Evolutionary conservation across 2,329 filamentous ascomycete genomes (phyloP), one percentile per base, ranked within the genome.

Genomic region (Exophiala calicioides): DNA sequence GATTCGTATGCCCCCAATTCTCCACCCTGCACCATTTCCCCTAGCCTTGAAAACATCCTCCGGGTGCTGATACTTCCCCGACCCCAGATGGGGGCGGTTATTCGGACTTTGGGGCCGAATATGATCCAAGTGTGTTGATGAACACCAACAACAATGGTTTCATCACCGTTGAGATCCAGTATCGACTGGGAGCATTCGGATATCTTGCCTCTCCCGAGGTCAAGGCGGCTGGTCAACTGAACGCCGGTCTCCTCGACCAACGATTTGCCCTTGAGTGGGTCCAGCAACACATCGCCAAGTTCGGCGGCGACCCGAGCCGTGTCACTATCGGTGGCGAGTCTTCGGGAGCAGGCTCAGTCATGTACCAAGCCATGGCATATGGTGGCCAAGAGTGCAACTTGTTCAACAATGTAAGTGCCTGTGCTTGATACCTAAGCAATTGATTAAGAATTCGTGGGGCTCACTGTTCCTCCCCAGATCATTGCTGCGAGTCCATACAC

Each of bases 211-310:
- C 69, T 34, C 67, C 69, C 13, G 72, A 61, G 15, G 64, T 74
- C 32, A 65, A 70, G 34, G 27, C 23, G 24, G 53, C 60, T 16
- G 63, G 70, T 47, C 74, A 72, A 3, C 66, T 72, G 2, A 80
- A 80, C 53, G 70, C 68, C 5, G 77, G 69, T 2, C 62, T 80
- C 0, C 65, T 72, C 41, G 78, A 81, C 48, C 79, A 82, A 58
- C 68, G 75, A 9, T 65, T 79, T n/a, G 77, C 77, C 18, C 63
- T 84, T 5, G 66, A 80, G 55, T 84, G 80, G 80, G 69, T 82
- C 3, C 71, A 77, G 43, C 59, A 72, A 30, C 65, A 79, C 50
- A 79, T 81, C 43, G 64, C 73, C 54, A 61, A 70, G 8, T 82
- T 82, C 53, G 78, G 79, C 7, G 79, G 79, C 9, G 73, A 81